Evolutionary conservation across 371 early-diverging fungal genomes (phyloP), one percentile per base, ranked within the genome.

Genomic region (Rhizomucor pusillus): DNA sequence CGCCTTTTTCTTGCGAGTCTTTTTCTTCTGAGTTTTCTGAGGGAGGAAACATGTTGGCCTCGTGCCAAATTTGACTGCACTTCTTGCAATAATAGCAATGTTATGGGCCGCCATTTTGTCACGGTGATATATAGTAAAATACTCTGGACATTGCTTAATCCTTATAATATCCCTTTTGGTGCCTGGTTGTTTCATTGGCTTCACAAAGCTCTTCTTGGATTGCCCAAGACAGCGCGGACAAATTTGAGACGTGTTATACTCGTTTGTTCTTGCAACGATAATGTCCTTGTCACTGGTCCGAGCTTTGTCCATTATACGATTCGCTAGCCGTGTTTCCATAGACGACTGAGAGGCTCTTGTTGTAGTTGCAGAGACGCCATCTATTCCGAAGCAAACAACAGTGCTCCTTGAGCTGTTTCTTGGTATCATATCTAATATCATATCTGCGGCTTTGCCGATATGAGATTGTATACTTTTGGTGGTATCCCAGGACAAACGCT

Each of bases 201-300:
- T 41, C 4, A 41, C 41, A 19, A 41, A 41, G 41, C 41, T 41
- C 41, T 3, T 12, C 41, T 41, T 41, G 11, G 5, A 4, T 41
- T 41, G 41, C 5, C 41, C 11, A 12, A 41, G 41, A 41, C 41
- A 41, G 41, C 41, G 41, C 5, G 41, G 41, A 41, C 41, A 41
- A 41, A 41, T 11, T 41, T 41, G 41, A 3, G 41, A 41, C 4
- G 41, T 41, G 12, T 41, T 41, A 41, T 41, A 41, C 12, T 41
- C 41, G 41, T 12, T 41, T 41, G 41, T 41, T 41, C 41, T 41
- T 41, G 41, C 12, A 12, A 41, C 16, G 12, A 41, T 41, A 12
- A 41, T 11, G 12, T 41, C 41, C 41, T 41, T 41, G 41, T 3
- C 3, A 12, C 5, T 5, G 3, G 41, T 12, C 41, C 12, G 3